phyloP scores from a whole-genome alignment of 352 stramenopile species.

The Phytophthora palmivora region DNA sequence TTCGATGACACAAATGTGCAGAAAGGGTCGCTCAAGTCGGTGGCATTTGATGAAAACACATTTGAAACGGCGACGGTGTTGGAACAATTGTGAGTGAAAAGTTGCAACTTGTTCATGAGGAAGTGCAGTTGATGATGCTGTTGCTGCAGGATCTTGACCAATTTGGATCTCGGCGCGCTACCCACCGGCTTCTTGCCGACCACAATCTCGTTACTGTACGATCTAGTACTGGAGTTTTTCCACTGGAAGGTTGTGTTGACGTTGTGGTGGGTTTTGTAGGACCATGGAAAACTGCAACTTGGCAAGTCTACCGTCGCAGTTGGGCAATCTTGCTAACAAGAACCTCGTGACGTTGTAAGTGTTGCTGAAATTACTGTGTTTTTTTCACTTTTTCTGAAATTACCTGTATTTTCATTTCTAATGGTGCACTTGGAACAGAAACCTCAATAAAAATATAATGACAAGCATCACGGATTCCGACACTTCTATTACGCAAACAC shows the following conservation, averaged over 20 bases:
- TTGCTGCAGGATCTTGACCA: conserved; percentile 52
- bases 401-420: background rate
- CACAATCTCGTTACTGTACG: conserved; percentile 53
- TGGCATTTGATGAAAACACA: conserved; percentile 52
- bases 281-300: conserved; percentile 79
- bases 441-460: conserved; percentile 69
- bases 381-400: too few relatives aligned
- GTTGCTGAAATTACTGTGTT: conserved; percentile 1
- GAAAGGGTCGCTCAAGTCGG: conserved; percentile 66
- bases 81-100: conserved; percentile 51
- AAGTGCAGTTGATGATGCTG: background rate
- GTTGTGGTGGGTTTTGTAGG: conserved; percentile 24
- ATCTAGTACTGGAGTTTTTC: conserved; percentile 5
- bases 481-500: conserved; percentile 39
- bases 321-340: conserved; percentile 48
- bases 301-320: conserved; percentile 50
- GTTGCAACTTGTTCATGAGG: background rate
- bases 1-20: conserved; percentile 60
- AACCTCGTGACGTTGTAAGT: conserved; percentile 68
- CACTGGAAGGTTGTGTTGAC: conserved; percentile 16
- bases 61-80: conserved; percentile 53
- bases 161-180: conserved; percentile 63
- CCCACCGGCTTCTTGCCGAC: conserved; percentile 58
- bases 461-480: conserved; percentile 43
- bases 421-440: conserved; percentile 27